Conservation (phyloP, 2,329 filamentous ascomycete genomes). For the Monilinia polystroma region DNA sequence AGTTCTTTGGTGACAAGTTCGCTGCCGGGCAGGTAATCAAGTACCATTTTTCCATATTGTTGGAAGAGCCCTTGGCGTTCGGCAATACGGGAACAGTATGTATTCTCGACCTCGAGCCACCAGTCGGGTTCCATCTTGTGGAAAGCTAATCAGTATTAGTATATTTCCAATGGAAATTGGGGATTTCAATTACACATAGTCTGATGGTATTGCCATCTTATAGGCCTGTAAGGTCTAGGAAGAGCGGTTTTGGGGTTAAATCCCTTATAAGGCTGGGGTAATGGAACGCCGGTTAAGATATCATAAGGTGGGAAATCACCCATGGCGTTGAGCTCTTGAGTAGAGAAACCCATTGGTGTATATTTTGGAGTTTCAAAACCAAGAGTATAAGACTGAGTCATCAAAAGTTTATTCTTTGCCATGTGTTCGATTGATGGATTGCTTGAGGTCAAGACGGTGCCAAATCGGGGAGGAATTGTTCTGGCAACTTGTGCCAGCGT, state of each 20-base stretch:
- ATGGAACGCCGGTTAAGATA: slow-evolving; percentile 68
- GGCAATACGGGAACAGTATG: slow-evolving; percentile 64
- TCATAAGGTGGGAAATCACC: slow-evolving; percentile 81
- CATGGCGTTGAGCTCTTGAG: slow-evolving; percentile 65
- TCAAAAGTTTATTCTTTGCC: slow-evolving; percentile 32
- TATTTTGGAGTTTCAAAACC: slow-evolving; percentile 44
- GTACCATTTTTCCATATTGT: slow-evolving; percentile 61
- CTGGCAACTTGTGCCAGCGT: slow-evolving; percentile 34
- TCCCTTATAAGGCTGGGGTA: slow-evolving; percentile 60
- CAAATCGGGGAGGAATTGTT: slow-evolving; percentile 26
- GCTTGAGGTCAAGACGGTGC: slow-evolving; percentile 27
- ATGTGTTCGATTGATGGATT: slow-evolving; percentile 30
- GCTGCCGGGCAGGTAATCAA: slow-evolving; percentile 69
- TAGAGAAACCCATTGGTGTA: slow-evolving; percentile 68
- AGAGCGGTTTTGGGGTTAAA: slow-evolving; percentile 69
- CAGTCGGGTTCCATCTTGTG: slow-evolving; percentile 77
- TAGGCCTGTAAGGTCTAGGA: slow-evolving; percentile 75
- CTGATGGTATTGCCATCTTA: slow-evolving; percentile 83
- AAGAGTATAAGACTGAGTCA: slow-evolving; percentile 32
- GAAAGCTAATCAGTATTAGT: slow-evolving; percentile 54
- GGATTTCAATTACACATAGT: slow-evolving; percentile 74
- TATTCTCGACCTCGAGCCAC: slow-evolving; percentile 85
- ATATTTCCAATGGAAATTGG: not conserved
- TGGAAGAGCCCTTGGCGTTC: slow-evolving; percentile 66
- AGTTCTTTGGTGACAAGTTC: slow-evolving; percentile 80